Percentiles rank a stretch among this genome's conserved stretches.
phyloP scores from a whole-genome alignment of 78 protist species.

The Planoprotostelium fungivorum region DNA sequence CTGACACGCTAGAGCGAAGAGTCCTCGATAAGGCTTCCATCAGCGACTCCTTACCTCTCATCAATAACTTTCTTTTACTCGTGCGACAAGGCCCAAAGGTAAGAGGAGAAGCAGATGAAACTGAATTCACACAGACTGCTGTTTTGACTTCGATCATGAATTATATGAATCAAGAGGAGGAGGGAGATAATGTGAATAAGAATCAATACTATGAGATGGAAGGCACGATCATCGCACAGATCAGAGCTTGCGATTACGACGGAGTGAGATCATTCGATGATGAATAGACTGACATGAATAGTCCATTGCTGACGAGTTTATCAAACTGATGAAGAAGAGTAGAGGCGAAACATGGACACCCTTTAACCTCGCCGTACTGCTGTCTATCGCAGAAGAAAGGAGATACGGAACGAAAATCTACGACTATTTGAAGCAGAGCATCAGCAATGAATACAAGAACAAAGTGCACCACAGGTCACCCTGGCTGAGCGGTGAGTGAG shows the following conservation, averaged over 20 bases:
- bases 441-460: background rate
- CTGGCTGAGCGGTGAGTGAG: background rate
- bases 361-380: background rate
- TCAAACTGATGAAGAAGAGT: background rate
- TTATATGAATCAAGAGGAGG: background rate
- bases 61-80: background rate
- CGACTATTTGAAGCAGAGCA: background rate
- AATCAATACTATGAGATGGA: background rate
- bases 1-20: background rate
- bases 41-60: background rate
- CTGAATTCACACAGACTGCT: background rate
- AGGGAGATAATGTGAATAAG: background rate
- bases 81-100: background rate
- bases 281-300: background rate
- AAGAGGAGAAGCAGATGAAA: background rate
- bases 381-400: background rate
- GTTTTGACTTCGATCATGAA: background rate
- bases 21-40: background rate
- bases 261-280: background rate
- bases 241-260: background rate
- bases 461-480: background rate
- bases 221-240: slow-evolving; percentile 1
- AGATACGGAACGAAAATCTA: background rate
- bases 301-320: background rate
- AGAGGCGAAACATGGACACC: background rate